Percentiles rank a stretch among this genome's conserved stretches.
Conservation (phyloP, 768 basidiomycete genomes). For the Lactifluus volemus region DNA sequence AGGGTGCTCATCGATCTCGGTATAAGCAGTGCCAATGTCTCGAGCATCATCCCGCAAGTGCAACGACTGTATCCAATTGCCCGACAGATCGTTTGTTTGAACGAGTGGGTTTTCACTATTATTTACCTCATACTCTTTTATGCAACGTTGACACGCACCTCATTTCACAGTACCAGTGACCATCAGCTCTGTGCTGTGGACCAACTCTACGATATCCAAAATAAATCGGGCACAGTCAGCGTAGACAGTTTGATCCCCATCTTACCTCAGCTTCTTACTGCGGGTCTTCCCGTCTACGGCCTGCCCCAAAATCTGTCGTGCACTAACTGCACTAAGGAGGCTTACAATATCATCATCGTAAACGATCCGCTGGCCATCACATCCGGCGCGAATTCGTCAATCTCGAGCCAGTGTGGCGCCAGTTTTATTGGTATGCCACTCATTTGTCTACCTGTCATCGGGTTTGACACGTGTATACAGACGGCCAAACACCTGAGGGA, state of each 20-base stretch:
- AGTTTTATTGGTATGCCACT: conserved; percentile 25
- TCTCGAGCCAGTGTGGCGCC: conserved; percentile 25
- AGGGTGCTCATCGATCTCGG: conserved; percentile 41
- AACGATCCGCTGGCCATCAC: conserved; percentile 21
- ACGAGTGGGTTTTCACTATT: conserved; percentile 43
- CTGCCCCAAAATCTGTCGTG: conserved; percentile 25
- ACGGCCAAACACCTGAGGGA: conserved; percentile 23
- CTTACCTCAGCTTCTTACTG: conserved; percentile 5
- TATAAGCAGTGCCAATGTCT: conserved; percentile 11
- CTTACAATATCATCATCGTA: conserved; percentile 24
- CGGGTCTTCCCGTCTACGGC: conserved; percentile 12
- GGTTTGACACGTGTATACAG: conserved; percentile 17
- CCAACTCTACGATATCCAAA: conserved; percentile 44
- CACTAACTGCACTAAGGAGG: conserved; percentile 29
- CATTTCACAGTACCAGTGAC: conserved; percentile 25
- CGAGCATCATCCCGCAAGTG: conserved; percentile 31
- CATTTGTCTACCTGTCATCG: not conserved
- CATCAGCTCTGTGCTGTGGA: conserved; percentile 51
- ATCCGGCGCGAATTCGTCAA: conserved; percentile 12
- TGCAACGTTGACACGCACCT: not conserved
- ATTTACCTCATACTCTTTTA: not conserved
- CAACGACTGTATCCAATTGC: conserved; percentile 48
- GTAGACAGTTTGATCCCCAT: not conserved
- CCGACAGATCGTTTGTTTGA: conserved; percentile 50
- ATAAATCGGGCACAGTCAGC: conserved; percentile 13